Evolutionary conservation across 352 stramenopile genomes (phyloP).

Genomic region (Phytophthora hybrid): DNA sequence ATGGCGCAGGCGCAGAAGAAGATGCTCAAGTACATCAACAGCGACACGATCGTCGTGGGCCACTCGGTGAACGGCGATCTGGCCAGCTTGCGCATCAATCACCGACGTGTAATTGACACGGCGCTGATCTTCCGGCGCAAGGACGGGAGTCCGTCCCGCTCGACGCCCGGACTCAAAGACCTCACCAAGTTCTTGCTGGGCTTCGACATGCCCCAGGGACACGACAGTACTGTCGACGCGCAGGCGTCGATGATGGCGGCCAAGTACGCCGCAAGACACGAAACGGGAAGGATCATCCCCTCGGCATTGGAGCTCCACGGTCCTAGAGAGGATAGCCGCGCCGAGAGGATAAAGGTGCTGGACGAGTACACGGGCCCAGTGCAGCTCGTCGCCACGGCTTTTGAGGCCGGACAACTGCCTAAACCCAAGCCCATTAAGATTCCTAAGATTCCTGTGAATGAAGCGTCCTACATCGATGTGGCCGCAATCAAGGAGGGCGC

Average conservation of each 20-base stretch:
- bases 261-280: slow-evolving; percentile 75
- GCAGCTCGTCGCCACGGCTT: slow-evolving; percentile 55
- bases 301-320: slow-evolving; percentile 73
- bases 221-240: slow-evolving; percentile 89
- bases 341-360: not conserved
- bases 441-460: slow-evolving; percentile 35
- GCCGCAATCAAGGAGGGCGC: slow-evolving; percentile 24
- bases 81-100: slow-evolving; percentile 75
- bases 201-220: slow-evolving; percentile 86
- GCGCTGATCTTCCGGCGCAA: slow-evolving; percentile 82
- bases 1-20: slow-evolving; percentile 80
- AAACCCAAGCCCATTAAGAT: slow-evolving; percentile 12
- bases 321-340: slow-evolving; percentile 21
- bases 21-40: slow-evolving; percentile 86
- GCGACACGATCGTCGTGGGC: slow-evolving; percentile 86
- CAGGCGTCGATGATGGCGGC: slow-evolving; percentile 88
- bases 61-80: slow-evolving; percentile 86
- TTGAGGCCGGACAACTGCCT: slow-evolving; percentile 32
- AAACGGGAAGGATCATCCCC: slow-evolving; percentile 70
- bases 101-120: slow-evolving; percentile 86
- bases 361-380: slow-evolving; percentile 44
- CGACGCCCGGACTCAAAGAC: slow-evolving; percentile 74
- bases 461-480: slow-evolving; percentile 46
- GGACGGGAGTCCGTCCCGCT: slow-evolving; percentile 36
- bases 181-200: slow-evolving; percentile 84